Evolutionary conservation across 2,329 filamentous ascomycete genomes (phyloP).

Genomic region (Xylaria sp.): DNA sequence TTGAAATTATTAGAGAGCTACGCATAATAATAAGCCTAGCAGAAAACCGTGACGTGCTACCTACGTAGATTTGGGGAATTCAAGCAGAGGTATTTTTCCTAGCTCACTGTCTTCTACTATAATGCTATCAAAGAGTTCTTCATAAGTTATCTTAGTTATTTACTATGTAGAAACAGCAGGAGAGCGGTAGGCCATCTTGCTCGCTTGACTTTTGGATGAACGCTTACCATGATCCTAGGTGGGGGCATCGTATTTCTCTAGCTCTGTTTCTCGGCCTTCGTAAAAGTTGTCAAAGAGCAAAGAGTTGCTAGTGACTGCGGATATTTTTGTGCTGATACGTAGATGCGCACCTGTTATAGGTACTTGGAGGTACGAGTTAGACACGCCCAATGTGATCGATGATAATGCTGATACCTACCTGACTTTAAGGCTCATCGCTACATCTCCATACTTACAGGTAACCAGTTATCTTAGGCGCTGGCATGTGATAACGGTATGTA

Average conservation of each 20-base stretch:
- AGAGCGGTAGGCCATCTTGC: slow-evolving; percentile 6
- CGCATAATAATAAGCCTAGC: neutral
- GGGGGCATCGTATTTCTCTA: slow-evolving; percentile 30
- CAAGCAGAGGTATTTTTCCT: slow-evolving; percentile 13
- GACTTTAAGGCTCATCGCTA: no score
- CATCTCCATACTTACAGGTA: no score
- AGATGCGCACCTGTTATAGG: neutral
- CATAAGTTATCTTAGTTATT: no score
- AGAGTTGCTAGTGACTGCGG: slow-evolving; percentile 6
- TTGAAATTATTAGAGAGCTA: neutral
- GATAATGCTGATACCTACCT: no score
- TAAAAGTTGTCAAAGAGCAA: slow-evolving; percentile 21
- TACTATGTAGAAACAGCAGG: no score
- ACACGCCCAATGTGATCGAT: neutral
- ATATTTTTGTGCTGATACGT: neutral
- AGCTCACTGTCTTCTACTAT: slow-evolving; percentile 8
- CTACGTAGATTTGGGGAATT: slow-evolving; percentile 18
- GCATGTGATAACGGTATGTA: neutral
- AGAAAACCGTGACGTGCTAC: neutral
- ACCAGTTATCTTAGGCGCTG: no score
- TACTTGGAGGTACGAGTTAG: neutral
- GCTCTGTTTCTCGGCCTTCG: slow-evolving; percentile 20
- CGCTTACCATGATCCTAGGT: slow-evolving; percentile 13
- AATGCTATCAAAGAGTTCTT: neutral
- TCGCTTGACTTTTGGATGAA: neutral